Base-by-base conservation (phyloP, 2,329 filamentous ascomycete species). In the Domatiomyces catenatus region DNA sequence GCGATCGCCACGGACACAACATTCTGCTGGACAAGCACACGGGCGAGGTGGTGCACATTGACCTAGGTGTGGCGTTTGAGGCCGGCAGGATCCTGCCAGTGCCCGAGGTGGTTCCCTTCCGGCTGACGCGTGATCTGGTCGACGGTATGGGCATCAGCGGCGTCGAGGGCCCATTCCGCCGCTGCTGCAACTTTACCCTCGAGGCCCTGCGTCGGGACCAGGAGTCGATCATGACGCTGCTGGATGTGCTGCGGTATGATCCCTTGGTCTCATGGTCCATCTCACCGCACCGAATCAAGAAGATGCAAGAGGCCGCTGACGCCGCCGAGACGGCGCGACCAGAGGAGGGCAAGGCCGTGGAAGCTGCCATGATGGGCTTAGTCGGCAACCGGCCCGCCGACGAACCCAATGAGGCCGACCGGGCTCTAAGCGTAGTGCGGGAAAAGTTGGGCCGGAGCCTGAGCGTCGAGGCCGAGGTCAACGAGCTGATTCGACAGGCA, bases 161-260 rank as follows among this genome's bases (percentile, higher is more conserved):
- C 61, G 94, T 89, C 0, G 93, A 99, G 66, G 92, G 92, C 2
- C 88, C 96, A 0, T 98, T 96, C 71, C 80, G 92, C 6, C 80
- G 93, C n/a, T 96, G 90, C 68, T 98, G 92, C 66, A 93, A 99
- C 64, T 96, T 96, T 64, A 96, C 89, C 0, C 78, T 99, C 28
- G 88, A 95, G 55, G 89, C 93, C 1, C 72, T 99, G 36, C 82
- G 92, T n/a, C 85, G 94, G 60, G 92, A 98, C 65, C 86, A 86
- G 10, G 93, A 94, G 64, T 89, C 84, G 44, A 98, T 99, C 69
- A 96, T 95, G 89, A 96, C 92, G 0, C 88, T 98, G 49, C 79
- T 99, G 18, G 93, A 98, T 63, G 93, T 98, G 19, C 72, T 99
- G 52, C 84, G 93, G n/a, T 96, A 95, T 67, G 92, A 99, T 72